Evolutionary conservation across 73 alveolate species (phyloP), one percentile per base, ranked within the genome.

Genomic region (Paramecium bursaria): DNA sequence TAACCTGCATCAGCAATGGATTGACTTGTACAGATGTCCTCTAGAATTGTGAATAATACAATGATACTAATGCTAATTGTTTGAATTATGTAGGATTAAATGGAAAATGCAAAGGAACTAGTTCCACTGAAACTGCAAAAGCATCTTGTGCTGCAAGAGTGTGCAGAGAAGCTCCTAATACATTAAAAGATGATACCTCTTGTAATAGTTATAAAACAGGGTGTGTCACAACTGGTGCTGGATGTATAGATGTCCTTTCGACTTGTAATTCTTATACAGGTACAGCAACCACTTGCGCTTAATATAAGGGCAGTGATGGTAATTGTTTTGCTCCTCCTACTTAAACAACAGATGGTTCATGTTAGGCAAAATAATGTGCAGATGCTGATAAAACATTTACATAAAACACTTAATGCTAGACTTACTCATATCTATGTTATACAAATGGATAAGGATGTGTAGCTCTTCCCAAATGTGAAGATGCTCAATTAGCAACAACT

Each of bases 1-100:
- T n/a, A n/a, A n/a, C n/a, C n/a, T 67, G 82, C n/a, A 42, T 67
- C 2, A 67, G 60, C 33, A 67, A 35, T 42, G 82, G 82, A 1
- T 21, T 27, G 21, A 57, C 60, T 6, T 67, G 82, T 39, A 57
- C 33, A 5, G 22, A 10, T 33, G 23, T 21, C 33, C 22, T 31
- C 15, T 15, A 31, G 21, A 11, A 21, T 6, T 67, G 82, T 6
- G 44, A 42, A 39, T 39, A 42, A 2, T 67, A 67, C 19, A 35
- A 19, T 25, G 82, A 57, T 0, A 3, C 30, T 15, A 0, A 11
- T 13, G 21, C 60, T 2, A 35, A 44, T 33, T 67, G 82, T 42
- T 19, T 39, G 7, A 25, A 4, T 1, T 33, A 35, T 14, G 6
- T 67, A 21, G 82, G 82, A 14, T 14, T 46, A 30, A 57, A 67